phyloP scores from a whole-genome alignment of 2,329 filamentous ascomycete genomes.

The Alternaria arbusti region DNA sequence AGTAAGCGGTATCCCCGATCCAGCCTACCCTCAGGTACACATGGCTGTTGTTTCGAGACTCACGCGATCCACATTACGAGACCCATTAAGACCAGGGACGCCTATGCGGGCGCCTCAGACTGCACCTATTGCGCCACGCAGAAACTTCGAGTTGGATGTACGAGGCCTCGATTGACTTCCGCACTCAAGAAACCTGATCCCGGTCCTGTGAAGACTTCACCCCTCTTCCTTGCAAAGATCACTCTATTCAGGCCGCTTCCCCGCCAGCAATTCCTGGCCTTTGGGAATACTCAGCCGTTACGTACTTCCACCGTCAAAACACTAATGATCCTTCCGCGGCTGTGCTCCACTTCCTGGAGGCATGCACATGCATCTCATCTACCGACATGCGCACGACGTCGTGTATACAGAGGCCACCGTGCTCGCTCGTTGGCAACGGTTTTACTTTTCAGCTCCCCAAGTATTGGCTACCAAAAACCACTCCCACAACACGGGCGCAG shows the following conservation, averaged over 20 bases:
- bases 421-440: constrained; percentile 7
- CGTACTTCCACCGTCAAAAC: constrained; percentile 12
- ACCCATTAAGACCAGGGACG: constrained; percentile 16
- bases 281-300: constrained; percentile 9
- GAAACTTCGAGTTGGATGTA: constrained; percentile 17
- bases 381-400: constrained; percentile 8
- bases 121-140: constrained; percentile 11
- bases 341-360: constrained; percentile 3
- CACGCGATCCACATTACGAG: constrained; percentile 5
- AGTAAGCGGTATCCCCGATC: constrained; percentile 11
- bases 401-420: constrained; percentile 13
- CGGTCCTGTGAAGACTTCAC: background rate
- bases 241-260: constrained; percentile 8
- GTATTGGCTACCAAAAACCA: constrained; percentile 9
- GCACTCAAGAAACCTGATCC: constrained; percentile 1
- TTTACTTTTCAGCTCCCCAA: constrained; percentile 17
- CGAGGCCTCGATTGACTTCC: background rate
- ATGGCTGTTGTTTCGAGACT: background rate
- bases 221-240: constrained; percentile 10
- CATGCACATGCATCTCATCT: constrained; percentile 10
- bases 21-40: constrained; percentile 6
- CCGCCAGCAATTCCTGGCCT: constrained; percentile 9
- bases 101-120: constrained; percentile 17
- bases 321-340: constrained; percentile 19
- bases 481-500: constrained; percentile 2